Evolutionary conservation across 1,284 basidiomycete genomes (phyloP), one percentile per base, ranked within the genome.

Genomic region (Flammula alnicola): DNA sequence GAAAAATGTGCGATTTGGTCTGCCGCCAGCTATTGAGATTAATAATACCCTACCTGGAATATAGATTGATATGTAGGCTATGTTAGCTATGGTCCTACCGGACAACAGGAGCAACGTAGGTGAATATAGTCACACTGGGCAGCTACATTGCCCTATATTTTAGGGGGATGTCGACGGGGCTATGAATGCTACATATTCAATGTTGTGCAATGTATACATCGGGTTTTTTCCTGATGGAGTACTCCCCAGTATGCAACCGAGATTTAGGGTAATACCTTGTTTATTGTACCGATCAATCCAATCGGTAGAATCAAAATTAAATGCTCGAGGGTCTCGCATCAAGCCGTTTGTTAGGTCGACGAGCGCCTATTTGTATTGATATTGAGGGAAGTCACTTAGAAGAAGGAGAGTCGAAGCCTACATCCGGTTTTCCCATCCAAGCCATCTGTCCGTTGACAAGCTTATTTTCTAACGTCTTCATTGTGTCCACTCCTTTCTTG

Each of bases 261-360:
- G 27, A 9, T 29, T 10, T 10, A 31, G 20, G 32, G 26, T 35
- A 22, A 11, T 48, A 71, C 71, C 56, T 63, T 73, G 71, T 14
- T 61, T 49, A 46, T 72, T 71, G 47, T 70, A 74, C 47, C 59
- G 63, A 2, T 60, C 31, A n/a, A 56, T 52, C 58, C 52, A 57
- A 14, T 55, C 49, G 12, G 29, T 6, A 25, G 43, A 49, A 1
- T 62, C 54, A 10, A 69, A 48, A 43, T 70, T 64, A 37, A 73
- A 71, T n/a, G 63, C 62, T n/a, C 72, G 60, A 17, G 57, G 54
- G 39, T 72, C 72, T 4, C 61, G 61, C 41, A 71, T 51, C 22
- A 73, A 58, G 6, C 58, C 69, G 32, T 71, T 68, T 3, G 58
- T 62, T 12, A 72, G 49, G n/a, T 38, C 17, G 2, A 46, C 51